phyloP scores from a whole-genome alignment of 2,329 filamentous ascomycete genomes.

The Alternaria gaisen region DNA sequence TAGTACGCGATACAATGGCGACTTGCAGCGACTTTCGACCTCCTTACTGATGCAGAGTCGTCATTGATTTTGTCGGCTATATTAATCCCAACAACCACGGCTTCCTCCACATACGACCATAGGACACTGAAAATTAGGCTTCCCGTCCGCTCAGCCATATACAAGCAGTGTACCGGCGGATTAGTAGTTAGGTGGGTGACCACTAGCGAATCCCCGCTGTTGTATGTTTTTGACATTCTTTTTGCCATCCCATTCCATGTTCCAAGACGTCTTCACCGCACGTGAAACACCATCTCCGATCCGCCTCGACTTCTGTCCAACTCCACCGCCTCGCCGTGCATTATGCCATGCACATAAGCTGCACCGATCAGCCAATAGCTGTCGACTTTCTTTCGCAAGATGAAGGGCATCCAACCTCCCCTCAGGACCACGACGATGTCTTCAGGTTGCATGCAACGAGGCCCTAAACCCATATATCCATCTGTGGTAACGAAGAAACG shows the following conservation, averaged over 20 bases:
- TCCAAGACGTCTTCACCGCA: background rate
- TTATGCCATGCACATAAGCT: background rate
- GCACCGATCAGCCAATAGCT: accelerated
- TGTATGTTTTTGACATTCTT: background rate
- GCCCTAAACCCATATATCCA: background rate
- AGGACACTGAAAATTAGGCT: background rate
- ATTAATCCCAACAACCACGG: accelerated
- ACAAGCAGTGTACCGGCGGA: background rate
- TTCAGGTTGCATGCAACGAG: background rate
- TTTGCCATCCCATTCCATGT: background rate
- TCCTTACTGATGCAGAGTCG: too few species aligned
- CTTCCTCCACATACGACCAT: background rate
- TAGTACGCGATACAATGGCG: background rate
- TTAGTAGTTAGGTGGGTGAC: background rate
- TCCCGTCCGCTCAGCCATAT: background rate
- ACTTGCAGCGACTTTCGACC: accelerated
- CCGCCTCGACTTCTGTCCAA: background rate
- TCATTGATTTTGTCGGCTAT: accelerated
- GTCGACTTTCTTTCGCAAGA: background rate
- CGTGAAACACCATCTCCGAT: background rate
- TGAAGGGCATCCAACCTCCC: accelerated
- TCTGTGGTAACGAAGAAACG: background rate
- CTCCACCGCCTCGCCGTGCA: background rate
- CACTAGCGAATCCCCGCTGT: background rate
- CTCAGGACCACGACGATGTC: background rate